Percentiles rank a stretch among this genome's conserved stretches.
phyloP scores from a whole-genome alignment of 495 filamentous ascomycete species.

The Friedmanniomyces endolithicus region DNA sequence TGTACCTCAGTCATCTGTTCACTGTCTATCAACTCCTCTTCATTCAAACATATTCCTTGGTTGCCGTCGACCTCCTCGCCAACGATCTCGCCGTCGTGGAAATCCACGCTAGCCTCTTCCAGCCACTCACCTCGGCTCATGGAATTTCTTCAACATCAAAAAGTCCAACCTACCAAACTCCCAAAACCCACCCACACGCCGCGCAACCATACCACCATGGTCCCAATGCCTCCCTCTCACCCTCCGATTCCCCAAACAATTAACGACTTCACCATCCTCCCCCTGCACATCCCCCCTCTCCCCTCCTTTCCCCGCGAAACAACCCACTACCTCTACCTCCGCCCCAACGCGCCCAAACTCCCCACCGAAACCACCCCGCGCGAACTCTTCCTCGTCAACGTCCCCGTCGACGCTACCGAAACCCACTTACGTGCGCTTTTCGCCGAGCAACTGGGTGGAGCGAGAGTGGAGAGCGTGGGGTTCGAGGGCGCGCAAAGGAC shows the following conservation, averaged over 20 bases:
- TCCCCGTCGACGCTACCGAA: constrained; percentile 75
- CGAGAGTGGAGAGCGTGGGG: constrained; percentile 58
- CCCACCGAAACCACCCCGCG: constrained; percentile 50
- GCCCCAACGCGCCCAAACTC: constrained; percentile 64
- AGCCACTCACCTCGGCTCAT: too few relatives aligned
- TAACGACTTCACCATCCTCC: constrained; percentile 27
- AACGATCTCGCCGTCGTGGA: too few relatives aligned
- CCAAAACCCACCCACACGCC: neutral
- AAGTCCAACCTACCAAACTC: neutral
- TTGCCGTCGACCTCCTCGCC: too few relatives aligned
- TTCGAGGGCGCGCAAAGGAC: constrained; percentile 46
- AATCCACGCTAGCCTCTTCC: too few relatives aligned
- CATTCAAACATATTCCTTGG: too few relatives aligned
- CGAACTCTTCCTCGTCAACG: constrained; percentile 75
- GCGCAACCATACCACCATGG: neutral
- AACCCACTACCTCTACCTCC: constrained; percentile 78
- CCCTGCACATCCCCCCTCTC: constrained; percentile 40
- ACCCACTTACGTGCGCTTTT: constrained; percentile 65
- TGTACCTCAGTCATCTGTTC: too few relatives aligned
- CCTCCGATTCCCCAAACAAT: constrained; percentile 11
- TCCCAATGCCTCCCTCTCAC: constrained; percentile 10
- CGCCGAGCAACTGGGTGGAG: constrained; percentile 48
- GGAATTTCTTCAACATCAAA: too few relatives aligned
- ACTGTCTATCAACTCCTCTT: too few relatives aligned
- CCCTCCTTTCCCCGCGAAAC: constrained; percentile 44